Evolutionary conservation across 805 yeast genomes (phyloP).

Genomic region (Kregervanrija delftensis): DNA sequence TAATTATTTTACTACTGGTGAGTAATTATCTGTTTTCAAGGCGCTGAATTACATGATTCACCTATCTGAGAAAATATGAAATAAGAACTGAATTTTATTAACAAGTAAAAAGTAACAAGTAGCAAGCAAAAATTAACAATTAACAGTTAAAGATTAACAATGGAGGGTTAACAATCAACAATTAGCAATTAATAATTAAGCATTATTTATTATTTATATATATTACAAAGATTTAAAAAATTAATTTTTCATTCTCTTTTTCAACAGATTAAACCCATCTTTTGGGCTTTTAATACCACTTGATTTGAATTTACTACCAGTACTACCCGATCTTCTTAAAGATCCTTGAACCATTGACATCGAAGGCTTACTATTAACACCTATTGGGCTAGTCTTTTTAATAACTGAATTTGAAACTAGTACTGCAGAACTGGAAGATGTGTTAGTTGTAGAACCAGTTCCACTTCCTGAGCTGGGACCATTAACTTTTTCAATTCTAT

Average conservation of each 20-base stretch:
- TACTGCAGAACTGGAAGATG: too few species aligned
- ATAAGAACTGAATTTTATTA: too few species aligned
- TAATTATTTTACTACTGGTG: too few species aligned
- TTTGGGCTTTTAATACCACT: conserved; percentile 5
- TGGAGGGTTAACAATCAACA: neutral
- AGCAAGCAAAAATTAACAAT: too few species aligned
- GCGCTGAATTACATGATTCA: too few species aligned
- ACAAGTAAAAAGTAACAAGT: too few species aligned
- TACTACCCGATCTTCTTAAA: neutral
- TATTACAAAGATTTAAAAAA: neutral
- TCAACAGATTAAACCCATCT: conserved; percentile 20
- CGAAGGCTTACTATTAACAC: neutral
- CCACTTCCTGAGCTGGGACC: conserved; percentile 8
- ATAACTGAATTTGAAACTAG: neutral
- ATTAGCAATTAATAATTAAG: neutral
- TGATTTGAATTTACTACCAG: neutral
- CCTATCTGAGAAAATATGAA: too few species aligned
- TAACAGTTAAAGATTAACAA: too few species aligned
- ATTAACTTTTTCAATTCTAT: conserved; percentile 29
- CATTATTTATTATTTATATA: neutral
- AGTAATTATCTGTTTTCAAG: too few species aligned
- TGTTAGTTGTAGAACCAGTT: neutral
- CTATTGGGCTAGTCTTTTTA: neutral
- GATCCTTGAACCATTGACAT: neutral
- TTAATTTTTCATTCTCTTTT: conserved; percentile 16